Conservation (phyloP, 139 green algal genomes). For the Micromonas pusilla region DNA sequence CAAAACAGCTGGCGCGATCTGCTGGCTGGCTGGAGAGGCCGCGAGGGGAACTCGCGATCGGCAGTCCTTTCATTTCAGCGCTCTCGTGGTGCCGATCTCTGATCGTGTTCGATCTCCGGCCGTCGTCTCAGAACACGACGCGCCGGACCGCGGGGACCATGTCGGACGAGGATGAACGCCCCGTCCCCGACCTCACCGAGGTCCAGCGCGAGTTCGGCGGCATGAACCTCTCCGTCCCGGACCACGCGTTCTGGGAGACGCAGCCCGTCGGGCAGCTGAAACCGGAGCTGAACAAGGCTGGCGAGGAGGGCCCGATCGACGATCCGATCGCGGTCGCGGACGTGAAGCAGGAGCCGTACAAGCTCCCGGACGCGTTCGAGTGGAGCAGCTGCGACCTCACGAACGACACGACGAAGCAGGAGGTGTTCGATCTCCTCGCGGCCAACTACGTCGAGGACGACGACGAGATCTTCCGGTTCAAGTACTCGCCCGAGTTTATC, state of each 20-base stretch:
- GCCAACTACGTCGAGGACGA: slow-evolving; percentile 98
- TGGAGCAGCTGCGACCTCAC: slow-evolving; percentile 83
- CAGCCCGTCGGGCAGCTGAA: slow-evolving; percentile 86
- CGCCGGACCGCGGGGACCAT: too few species aligned
- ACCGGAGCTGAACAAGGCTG: slow-evolving; percentile 15
- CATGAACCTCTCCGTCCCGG: background rate
- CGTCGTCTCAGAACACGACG: too few species aligned
- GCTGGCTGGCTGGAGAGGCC: too few species aligned
- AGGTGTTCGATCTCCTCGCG: slow-evolving; percentile 85
- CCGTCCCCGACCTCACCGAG: background rate
- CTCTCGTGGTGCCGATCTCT: too few species aligned
- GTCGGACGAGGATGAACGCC: background rate
- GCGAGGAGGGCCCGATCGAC: slow-evolving; percentile 76
- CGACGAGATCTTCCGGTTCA: slow-evolving; percentile 94
- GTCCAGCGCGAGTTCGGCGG: background rate
- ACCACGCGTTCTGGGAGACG: slow-evolving; percentile 83
- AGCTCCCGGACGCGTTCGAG: slow-evolving; percentile 73
- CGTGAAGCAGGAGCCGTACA: slow-evolving; percentile 73
- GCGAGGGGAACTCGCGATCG: too few species aligned
- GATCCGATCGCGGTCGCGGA: slow-evolving; percentile 52
- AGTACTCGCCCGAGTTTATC: slow-evolving; percentile 79
- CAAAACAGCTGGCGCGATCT: too few species aligned
- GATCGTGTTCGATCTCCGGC: too few species aligned
- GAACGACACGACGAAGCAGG: slow-evolving; percentile 38
- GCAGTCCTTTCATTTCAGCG: too few species aligned